Conservation (phyloP, 306 rosid genomes). For the Quercus suber region DNA sequence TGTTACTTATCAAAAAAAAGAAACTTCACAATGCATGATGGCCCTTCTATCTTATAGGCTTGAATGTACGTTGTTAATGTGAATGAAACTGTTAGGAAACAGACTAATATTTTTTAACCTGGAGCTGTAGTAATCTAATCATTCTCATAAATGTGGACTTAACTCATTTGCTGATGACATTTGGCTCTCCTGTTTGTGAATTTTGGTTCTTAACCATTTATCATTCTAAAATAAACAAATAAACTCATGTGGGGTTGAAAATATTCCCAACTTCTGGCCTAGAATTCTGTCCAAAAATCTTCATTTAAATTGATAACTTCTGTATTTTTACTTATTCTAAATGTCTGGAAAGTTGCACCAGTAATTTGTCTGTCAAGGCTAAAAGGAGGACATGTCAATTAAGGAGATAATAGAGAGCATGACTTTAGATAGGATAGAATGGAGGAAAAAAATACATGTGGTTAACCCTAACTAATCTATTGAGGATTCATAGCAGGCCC, state of each 20-base stretch:
- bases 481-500: too few species aligned
- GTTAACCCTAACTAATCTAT: too few species aligned
- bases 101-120: neutral
- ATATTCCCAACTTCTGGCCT: neutral
- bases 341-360: too few species aligned
- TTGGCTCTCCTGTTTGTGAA: neutral
- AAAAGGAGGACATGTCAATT: too few species aligned
- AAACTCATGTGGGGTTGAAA: neutral
- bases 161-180: neutral
- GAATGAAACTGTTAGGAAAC: neutral
- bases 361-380: too few species aligned
- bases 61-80: neutral
- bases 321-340: too few species aligned
- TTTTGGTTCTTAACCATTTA: neutral
- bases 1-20: too few species aligned
- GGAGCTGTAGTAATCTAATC: neutral
- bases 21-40: neutral
- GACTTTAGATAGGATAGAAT: too few species aligned
- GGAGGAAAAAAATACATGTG: too few species aligned
- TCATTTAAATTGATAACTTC: too few species aligned
- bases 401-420: too few species aligned
- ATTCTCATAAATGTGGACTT: neutral
- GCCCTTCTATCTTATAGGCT: neutral
- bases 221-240: neutral
- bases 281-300: neutral